Evolutionary conservation across 2,329 filamentous ascomycete genomes (phyloP).

Genomic region (Calycina herbarum): DNA sequence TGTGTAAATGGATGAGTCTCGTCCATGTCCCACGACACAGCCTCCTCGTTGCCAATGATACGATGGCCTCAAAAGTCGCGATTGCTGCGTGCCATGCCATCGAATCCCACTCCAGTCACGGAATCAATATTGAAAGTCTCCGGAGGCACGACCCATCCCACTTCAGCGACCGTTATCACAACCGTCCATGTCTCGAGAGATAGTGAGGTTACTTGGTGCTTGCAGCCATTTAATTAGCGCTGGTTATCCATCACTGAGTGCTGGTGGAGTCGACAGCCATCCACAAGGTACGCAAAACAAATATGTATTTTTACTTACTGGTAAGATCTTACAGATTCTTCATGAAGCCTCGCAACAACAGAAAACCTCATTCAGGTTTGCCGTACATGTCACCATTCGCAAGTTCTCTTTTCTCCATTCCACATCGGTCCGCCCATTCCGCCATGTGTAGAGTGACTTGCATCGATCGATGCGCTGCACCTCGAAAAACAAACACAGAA

Average conservation of each 20-base stretch:
- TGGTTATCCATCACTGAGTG: too few species aligned
- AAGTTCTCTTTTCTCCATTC: background rate
- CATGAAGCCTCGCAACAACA: background rate
- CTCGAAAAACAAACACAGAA: background rate
- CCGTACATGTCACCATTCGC: background rate
- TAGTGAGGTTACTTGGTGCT: background rate
- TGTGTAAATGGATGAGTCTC: background rate
- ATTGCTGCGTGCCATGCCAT: background rate
- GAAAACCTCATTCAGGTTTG: too few species aligned
- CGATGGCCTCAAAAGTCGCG: background rate
- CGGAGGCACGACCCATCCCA: conserved; percentile 1
- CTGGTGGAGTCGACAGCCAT: too few species aligned
- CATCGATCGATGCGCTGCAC: conserved; percentile 1
- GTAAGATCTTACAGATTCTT: too few species aligned
- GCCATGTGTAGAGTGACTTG: background rate
- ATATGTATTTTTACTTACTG: background rate
- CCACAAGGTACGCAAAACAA: background rate
- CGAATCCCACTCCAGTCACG: background rate
- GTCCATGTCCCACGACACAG: background rate
- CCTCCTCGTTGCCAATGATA: background rate
- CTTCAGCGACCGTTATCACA: background rate
- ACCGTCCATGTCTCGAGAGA: background rate
- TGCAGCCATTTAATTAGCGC: background rate
- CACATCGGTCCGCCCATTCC: background rate
- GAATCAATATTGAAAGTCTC: background rate